Evolutionary conservation across 1,284 basidiomycete species (phyloP), one percentile per base, ranked within the genome.

Genomic region (Cerrena zonata): DNA sequence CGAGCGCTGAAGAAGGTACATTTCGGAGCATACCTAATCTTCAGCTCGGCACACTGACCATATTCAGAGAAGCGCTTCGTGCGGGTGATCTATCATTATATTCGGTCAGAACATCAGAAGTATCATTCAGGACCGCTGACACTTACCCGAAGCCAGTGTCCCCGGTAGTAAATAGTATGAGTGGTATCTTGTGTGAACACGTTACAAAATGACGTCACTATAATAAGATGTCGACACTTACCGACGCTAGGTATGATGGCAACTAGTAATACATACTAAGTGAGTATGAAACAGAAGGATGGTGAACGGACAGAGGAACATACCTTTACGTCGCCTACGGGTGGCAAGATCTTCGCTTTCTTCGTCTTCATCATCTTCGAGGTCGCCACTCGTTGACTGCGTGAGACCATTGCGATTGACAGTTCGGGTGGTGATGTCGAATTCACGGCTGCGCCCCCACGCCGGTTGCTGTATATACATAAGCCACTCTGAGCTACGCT

Each of bases 81-180:
- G 30, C 88, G 79, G 30, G 85, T 89, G 69, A 90, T 88, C 87
- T 90, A 58, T 51, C 53, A 46, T 52, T n/a, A 22, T 4, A 22
- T 55, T 51, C 40, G 50, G 45, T 52, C 54, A 39, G 65, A 52
- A 57, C 30, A 58, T 68, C 47, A 63, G 36, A 52, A 48, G 45
- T 37, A 50, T 57, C 48, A 60, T 44, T 45, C 48, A 46, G 54
- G 49, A 53, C 37, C 26, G 38, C 36, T 39, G 2, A 46, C 26
- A 46, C 80, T 59, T 63, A 90, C 87, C 61, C 86, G 78, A 53
- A 91, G 74, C 88, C 88, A 90, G 62, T 91, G 89, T 48, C 89
- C 88, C 59, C 80, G 80, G 72, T 89, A 90, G 72, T 87, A 90
- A 52, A 90, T 89, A 15, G 86, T 90, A 65, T 91, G 88, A 4